Percentiles rank a stretch among this genome's conserved stretches.
Evolutionary conservation across 805 yeast genomes (phyloP).

Genomic region (Tetrapisispora nanseiensis): DNA sequence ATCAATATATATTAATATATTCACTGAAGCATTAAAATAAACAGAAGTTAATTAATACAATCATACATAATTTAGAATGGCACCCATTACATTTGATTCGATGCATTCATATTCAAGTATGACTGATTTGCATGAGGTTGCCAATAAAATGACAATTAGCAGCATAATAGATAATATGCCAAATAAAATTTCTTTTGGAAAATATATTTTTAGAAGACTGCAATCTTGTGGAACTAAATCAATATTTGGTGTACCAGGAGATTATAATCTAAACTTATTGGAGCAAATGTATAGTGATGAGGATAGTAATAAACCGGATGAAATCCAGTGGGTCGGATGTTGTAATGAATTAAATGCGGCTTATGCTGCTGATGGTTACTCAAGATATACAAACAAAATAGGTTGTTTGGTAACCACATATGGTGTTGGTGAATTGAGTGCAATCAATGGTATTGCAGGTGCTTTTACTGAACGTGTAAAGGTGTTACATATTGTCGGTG

Average conservation of each 20-base stretch:
- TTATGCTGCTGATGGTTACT: slow-evolving; percentile 85
- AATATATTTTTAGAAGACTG: slow-evolving; percentile 52
- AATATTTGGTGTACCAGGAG: slow-evolving; percentile 74
- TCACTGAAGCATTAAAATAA: too few relatives aligned
- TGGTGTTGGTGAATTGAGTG: slow-evolving; percentile 87
- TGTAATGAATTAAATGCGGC: slow-evolving; percentile 88
- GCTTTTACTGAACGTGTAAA: slow-evolving; percentile 77
- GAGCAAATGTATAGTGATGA: slow-evolving; percentile 46
- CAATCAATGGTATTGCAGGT: slow-evolving; percentile 74
- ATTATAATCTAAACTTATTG: slow-evolving; percentile 55
- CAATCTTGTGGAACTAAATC: slow-evolving; percentile 46
- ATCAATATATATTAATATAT: too few relatives aligned
- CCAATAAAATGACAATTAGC: slow-evolving; percentile 1
- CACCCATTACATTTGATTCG: neutral
- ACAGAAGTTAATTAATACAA: neutral
- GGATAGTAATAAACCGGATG: neutral
- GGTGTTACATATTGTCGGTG: slow-evolving; percentile 74
- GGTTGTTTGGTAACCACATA: slow-evolving; percentile 59
- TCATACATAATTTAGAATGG: neutral
- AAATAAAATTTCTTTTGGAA: slow-evolving; percentile 32
- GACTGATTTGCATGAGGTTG: neutral
- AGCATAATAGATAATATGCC: neutral
- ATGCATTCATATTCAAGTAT: neutral
- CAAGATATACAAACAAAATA: slow-evolving; percentile 51
- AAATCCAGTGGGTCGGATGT: slow-evolving; percentile 63